These are phyloP conservation scores for Chrysoporthe puriensis DNA, from an alignment of 2,329 filamentous ascomycete species.

Conservation along the genomic window DNA sequence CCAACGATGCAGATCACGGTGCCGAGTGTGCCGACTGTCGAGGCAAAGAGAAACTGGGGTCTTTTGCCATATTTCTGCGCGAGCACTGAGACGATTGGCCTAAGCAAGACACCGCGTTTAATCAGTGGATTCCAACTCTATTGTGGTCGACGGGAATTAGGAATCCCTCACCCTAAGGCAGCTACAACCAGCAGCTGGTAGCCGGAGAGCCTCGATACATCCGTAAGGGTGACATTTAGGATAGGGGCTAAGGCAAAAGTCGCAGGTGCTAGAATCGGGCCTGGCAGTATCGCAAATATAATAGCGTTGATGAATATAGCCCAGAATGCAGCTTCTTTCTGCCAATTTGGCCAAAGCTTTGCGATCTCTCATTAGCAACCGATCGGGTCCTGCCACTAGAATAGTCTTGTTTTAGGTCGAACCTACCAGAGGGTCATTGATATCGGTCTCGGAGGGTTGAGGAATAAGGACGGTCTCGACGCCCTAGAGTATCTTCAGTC, in stretches of 20 bases:
- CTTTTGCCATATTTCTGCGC: slow-evolving; percentile 41
- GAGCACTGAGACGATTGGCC: slow-evolving; percentile 37
- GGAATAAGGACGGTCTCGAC: slow-evolving; percentile 31
- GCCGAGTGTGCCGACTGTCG: slow-evolving; percentile 35
- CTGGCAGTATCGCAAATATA: slow-evolving; percentile 32
- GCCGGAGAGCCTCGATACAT: slow-evolving; percentile 31
- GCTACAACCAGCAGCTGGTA: slow-evolving; percentile 32
- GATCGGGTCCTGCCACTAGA: neutral
- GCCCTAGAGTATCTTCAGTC: slow-evolving; percentile 16
- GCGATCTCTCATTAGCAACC: slow-evolving; percentile 1
- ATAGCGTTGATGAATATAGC: slow-evolving; percentile 31
- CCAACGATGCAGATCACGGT: slow-evolving; percentile 36
- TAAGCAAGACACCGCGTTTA: neutral
- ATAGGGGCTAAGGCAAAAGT: slow-evolving; percentile 30
- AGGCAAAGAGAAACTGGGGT: slow-evolving; percentile 39
- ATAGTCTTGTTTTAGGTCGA: neutral
- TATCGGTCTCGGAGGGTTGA: slow-evolving; percentile 27
- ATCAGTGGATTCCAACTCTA: neutral
- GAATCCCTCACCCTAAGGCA: slow-evolving; percentile 24
- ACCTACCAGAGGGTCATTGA: slow-evolving; percentile 31
- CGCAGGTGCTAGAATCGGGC: slow-evolving; percentile 30
- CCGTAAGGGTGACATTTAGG: slow-evolving; percentile 35
- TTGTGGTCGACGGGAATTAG: neutral
- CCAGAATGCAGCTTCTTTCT: slow-evolving; percentile 32
- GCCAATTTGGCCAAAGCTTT: slow-evolving; percentile 33